Conservation (phyloP, 257 asterid species). For the Lithospermum erythrorhizon region DNA sequence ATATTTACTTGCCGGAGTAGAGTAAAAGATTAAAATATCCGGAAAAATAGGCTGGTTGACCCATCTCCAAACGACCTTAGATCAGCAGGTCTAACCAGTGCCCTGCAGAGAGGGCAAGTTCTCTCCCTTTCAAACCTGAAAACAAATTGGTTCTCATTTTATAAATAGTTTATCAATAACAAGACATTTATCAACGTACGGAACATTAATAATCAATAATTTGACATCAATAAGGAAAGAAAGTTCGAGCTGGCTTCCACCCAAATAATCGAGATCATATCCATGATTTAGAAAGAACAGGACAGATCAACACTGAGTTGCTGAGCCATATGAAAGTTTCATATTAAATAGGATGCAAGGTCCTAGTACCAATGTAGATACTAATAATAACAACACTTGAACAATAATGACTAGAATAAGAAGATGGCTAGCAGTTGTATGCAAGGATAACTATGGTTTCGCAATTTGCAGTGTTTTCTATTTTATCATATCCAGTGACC, state of each 20-base stretch:
- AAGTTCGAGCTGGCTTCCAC: too few relatives aligned
- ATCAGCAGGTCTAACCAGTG: constrained; percentile 74
- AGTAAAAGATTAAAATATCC: constrained; percentile 29
- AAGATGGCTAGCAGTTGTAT: not conserved
- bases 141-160: not conserved
- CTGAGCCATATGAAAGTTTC: not conserved
- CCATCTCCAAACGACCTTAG: constrained; percentile 79
- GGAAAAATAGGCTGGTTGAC: constrained; percentile 61
- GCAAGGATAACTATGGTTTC: not conserved
- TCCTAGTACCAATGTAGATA: not conserved
- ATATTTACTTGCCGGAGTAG: not conserved
- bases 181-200: not conserved
- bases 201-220: not conserved
- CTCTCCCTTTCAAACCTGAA: constrained; percentile 84
- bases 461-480: not conserved
- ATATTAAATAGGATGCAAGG: not conserved
- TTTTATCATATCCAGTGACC: too few relatives aligned
- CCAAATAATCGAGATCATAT: not conserved
- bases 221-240: too few relatives aligned
- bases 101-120: constrained; percentile 84
- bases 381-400: not conserved
- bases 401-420: too few relatives aligned
- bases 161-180: not conserved
- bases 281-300: too few relatives aligned
- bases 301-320: not conserved